Evolutionary conservation across 768 basidiomycete genomes (phyloP).

Genomic region (Mrakia hoshinonis): DNA sequence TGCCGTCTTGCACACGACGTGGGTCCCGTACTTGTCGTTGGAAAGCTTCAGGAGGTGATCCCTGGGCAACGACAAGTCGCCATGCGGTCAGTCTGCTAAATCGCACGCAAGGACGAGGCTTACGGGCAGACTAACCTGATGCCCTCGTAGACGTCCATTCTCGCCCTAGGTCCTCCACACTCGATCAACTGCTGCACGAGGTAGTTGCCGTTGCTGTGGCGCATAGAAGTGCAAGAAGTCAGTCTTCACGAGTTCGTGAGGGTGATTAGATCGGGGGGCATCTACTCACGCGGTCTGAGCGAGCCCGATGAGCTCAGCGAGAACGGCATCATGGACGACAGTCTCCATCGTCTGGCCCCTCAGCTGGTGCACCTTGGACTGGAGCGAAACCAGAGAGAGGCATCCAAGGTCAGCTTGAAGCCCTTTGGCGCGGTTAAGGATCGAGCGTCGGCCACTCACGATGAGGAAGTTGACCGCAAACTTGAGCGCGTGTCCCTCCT

Average conservation of each 20-base stretch:
- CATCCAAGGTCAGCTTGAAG: background rate
- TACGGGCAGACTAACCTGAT: conserved; percentile 32
- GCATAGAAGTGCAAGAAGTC: conserved; percentile 29
- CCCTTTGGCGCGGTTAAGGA: background rate
- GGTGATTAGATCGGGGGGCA: background rate
- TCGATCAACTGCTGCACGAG: conserved; percentile 39
- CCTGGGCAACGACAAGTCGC: conserved; percentile 23
- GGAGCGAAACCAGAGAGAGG: background rate
- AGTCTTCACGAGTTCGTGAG: background rate
- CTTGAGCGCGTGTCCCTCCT: conserved; percentile 30
- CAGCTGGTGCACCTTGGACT: conserved; percentile 28
- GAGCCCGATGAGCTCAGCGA: conserved; percentile 25
- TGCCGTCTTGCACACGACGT: conserved; percentile 38
- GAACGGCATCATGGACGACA: conserved; percentile 26
- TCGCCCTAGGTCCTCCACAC: conserved; percentile 31
- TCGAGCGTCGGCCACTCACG: background rate
- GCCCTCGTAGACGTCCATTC: conserved; percentile 34
- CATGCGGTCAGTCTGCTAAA: background rate
- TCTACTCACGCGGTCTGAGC: conserved; percentile 27
- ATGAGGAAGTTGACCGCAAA: conserved; percentile 30
- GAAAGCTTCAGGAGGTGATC: conserved; percentile 36
- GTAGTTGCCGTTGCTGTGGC: conserved; percentile 37
- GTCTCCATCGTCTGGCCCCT: conserved; percentile 25
- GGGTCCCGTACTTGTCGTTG: conserved; percentile 38
- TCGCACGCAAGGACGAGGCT: background rate